These are phyloP conservation scores for Strobilomyces confusus DNA, from an alignment of 768 basidiomycete species.

Conservation along the genomic window DNA sequence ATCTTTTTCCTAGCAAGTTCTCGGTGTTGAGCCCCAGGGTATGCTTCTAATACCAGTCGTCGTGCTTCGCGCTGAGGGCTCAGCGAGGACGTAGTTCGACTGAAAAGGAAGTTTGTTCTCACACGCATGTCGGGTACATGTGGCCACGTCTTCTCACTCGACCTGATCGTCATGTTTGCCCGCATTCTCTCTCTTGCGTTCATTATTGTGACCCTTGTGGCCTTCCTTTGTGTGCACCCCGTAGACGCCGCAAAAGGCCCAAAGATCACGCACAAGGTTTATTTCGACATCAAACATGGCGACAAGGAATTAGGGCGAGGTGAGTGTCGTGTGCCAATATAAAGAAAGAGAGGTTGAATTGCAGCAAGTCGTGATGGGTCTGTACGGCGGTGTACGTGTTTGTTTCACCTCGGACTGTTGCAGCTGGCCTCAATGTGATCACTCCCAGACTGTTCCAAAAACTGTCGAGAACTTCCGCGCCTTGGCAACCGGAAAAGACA, in stretches of 20 bases:
- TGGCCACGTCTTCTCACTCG: constrained; percentile 24
- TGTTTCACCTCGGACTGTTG: background rate
- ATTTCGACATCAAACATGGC: constrained; percentile 93
- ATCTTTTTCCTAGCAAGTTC: background rate
- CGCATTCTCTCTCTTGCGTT: constrained; percentile 56
- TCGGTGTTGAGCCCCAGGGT: background rate
- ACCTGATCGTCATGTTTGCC: constrained; percentile 43
- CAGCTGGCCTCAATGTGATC: background rate
- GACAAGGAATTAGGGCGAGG: constrained; percentile 81
- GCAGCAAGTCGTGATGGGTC: constrained; percentile 70
- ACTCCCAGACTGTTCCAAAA: constrained; percentile 81
- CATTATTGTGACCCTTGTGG: constrained; percentile 57
- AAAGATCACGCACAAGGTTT: constrained; percentile 87
- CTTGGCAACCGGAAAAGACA: constrained; percentile 77
- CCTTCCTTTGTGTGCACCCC: constrained; percentile 66
- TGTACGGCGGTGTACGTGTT: constrained; percentile 77
- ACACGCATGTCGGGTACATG: constrained; percentile 3
- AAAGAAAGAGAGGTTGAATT: constrained; percentile 2
- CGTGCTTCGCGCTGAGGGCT: no score
- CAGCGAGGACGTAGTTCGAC: background rate
- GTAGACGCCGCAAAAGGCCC: constrained; percentile 85
- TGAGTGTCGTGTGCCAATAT: constrained; percentile 33
- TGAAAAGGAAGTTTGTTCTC: constrained; percentile 25
- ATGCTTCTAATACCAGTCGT: no score
- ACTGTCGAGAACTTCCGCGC: constrained; percentile 98